phyloP scores from a whole-genome alignment of 164 flowering plant genomes.

The Taxillus chinensis region DNA sequence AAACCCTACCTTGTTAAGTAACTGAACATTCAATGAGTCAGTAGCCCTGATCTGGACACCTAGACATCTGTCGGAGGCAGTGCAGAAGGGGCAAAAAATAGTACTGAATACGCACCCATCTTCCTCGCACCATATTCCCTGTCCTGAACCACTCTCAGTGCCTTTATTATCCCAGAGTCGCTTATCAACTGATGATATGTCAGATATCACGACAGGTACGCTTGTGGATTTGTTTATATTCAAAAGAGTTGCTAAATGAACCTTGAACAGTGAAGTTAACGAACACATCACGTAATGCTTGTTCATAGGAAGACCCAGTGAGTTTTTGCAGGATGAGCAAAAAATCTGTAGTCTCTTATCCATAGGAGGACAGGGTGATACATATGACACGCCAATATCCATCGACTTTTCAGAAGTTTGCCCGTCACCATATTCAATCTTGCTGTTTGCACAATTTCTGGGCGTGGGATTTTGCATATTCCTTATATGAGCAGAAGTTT shows the following conservation, averaged over 20 bases:
- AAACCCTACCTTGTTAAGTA: slow-evolving; percentile 58
- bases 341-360: slow-evolving; percentile 37
- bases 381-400: slow-evolving; percentile 5
- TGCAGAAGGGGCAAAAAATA: slow-evolving; percentile 72
- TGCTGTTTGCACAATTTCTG: slow-evolving; percentile 13
- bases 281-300: slow-evolving; percentile 40
- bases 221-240: slow-evolving; percentile 12
- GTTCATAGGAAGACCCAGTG: slow-evolving; percentile 62
- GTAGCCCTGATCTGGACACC: slow-evolving; percentile 74
- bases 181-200: slow-evolving; percentile 40
- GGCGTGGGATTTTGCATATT: slow-evolving; percentile 11
- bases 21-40: slow-evolving; percentile 46
- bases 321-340: slow-evolving; percentile 59
- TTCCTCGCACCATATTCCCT: slow-evolving; percentile 69
- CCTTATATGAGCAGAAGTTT: slow-evolving; percentile 12
- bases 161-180: slow-evolving; percentile 25
- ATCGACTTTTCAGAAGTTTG: slow-evolving; percentile 13
- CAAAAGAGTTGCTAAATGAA: slow-evolving; percentile 35
- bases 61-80: slow-evolving; percentile 29
- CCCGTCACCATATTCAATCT: slow-evolving; percentile 22
- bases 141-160: slow-evolving; percentile 16
- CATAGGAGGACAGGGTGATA: slow-evolving; percentile 19
- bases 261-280: slow-evolving; percentile 44
- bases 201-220: slow-evolving; percentile 42
- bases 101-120: slow-evolving; percentile 84